Evolutionary conservation across 441 rosid species (phyloP), one percentile per base, ranked within the genome.

Genomic region (Erodium moschatum): DNA sequence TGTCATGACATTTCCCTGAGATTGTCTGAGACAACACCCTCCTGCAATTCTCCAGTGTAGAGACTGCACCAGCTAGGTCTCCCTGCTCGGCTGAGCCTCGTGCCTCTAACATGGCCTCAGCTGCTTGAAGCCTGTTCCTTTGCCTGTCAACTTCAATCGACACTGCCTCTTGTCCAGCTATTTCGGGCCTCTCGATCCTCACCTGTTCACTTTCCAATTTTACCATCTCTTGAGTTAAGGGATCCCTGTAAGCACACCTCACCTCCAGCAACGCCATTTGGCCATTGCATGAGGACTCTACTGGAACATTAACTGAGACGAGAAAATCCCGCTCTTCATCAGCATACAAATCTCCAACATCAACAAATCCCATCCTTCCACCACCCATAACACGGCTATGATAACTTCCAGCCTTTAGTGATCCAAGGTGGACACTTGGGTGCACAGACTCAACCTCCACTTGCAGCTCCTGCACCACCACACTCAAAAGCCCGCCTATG

Each of bases 121-220:
- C 99, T 0, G 93, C 99, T 81, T 74, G 85, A 67, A 90, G 81
- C 70, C 99, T 83, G 82, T 90, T 95, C 27, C 89, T 85, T 73
- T 95, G 98, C 83, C 98, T 82, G 75, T 90, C 98, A 68, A 95
- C 97, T 85, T 95, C 99, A 0, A 89, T 80, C 3, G 90, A 89
- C 16, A 78, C 84, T 21, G 65, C 78, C 69, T 76, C 81, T 76
- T 87, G 73, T 50, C 78, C 86, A 16, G 73, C 69, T 31, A 64
- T 72, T 70, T 82, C 89, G 54, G 91, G 88, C 69, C 99, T 89
- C 65, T 68, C 79, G 48, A 95, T 86, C 60, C 16, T 71, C 3
- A 92, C 81, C 62, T 83, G 86, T 60, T 82, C 84, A 33, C 87
- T 81, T 74, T 84, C 89, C 52, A 83, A 61, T 2, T 87, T 85